phyloP scores from a whole-genome alignment of 1,139 yeast species.

The Hyphopichia buzzinii region DNA sequence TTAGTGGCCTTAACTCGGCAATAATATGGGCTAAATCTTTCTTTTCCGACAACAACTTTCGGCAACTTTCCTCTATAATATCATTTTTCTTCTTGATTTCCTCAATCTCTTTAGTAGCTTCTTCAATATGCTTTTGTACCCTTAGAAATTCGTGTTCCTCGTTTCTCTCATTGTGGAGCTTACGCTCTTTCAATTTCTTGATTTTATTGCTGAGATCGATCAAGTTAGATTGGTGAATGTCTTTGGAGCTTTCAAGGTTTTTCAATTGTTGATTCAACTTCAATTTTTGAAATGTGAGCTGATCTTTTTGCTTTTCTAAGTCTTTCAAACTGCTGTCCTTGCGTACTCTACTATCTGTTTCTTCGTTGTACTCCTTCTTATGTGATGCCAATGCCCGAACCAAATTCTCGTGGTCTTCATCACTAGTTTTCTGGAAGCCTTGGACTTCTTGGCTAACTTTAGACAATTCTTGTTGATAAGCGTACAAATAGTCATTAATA shows the following conservation, averaged over 20 bases:
- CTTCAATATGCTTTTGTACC: slow-evolving; percentile 14
- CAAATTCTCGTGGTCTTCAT: slow-evolving; percentile 23
- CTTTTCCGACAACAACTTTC: slow-evolving; percentile 22
- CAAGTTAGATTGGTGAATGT: slow-evolving; percentile 18
- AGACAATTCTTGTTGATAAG: slow-evolving; percentile 30
- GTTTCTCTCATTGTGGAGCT: slow-evolving; percentile 16
- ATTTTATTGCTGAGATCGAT: slow-evolving; percentile 22
- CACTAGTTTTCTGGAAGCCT: slow-evolving; percentile 16
- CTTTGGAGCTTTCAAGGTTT: slow-evolving; percentile 18
- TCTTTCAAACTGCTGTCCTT: slow-evolving; percentile 34
- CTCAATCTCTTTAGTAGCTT: slow-evolving; percentile 11
- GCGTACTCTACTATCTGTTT: slow-evolving; percentile 28
- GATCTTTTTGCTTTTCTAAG: slow-evolving; percentile 32
- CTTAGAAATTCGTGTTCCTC: slow-evolving; percentile 23
- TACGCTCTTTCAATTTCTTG: slow-evolving; percentile 25
- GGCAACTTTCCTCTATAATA: slow-evolving; percentile 24
- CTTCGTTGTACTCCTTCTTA: slow-evolving; percentile 31
- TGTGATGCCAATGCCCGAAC: slow-evolving; percentile 17
- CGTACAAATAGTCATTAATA: slow-evolving; percentile 22
- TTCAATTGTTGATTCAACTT: slow-evolving; percentile 30
- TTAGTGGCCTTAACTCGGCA: slow-evolving; percentile 42
- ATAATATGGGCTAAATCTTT: slow-evolving; percentile 55
- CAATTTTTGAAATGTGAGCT: slow-evolving; percentile 28
- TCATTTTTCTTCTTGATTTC: slow-evolving; percentile 19
- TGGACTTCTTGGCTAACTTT: slow-evolving; percentile 25